These are phyloP conservation scores for Apocynum venetum DNA, from an alignment of 257 asterid species.

Conservation along the genomic window DNA sequence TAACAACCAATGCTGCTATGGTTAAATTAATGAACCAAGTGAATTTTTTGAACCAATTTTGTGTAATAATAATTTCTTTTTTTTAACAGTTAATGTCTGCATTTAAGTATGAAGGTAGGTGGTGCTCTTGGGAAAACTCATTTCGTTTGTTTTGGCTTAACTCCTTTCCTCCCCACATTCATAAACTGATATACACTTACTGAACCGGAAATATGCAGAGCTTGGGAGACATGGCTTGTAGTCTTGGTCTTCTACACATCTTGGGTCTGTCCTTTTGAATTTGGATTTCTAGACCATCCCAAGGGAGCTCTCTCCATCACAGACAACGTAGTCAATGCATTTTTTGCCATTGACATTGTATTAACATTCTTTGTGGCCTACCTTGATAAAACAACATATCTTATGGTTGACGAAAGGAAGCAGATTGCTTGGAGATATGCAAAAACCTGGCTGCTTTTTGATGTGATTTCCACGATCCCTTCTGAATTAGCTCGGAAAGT, in stretches of 20 bases:
- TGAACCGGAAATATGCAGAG: slow-evolving; percentile 40
- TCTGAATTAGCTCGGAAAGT: slow-evolving; percentile 35
- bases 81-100: neutral
- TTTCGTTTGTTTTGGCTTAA: neutral
- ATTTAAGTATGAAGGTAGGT: neutral
- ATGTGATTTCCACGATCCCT: slow-evolving; percentile 66
- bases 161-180: neutral
- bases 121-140: neutral
- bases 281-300: slow-evolving; percentile 64
- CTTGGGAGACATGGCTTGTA: slow-evolving; percentile 55
- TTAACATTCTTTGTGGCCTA: slow-evolving; percentile 85
- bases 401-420: slow-evolving; percentile 48
- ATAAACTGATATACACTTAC: neutral
- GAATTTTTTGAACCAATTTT: neutral
- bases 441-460: slow-evolving; percentile 55
- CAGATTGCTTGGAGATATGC: slow-evolving; percentile 53
- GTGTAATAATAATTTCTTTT: neutral
- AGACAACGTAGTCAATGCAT: slow-evolving; percentile 58
- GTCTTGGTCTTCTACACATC: slow-evolving; percentile 76
- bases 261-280: slow-evolving; percentile 82
- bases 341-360: slow-evolving; percentile 61
- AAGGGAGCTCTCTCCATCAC: slow-evolving; percentile 35
- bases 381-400: slow-evolving; percentile 57
- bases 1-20: neutral
- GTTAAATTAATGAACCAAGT: neutral